Percentiles rank a stretch among this genome's conserved stretches.
These are phyloP conservation scores for Sporisorium graminicola DNA, from an alignment of 1,284 basidiomycete species.

Conservation along the genomic window DNA sequence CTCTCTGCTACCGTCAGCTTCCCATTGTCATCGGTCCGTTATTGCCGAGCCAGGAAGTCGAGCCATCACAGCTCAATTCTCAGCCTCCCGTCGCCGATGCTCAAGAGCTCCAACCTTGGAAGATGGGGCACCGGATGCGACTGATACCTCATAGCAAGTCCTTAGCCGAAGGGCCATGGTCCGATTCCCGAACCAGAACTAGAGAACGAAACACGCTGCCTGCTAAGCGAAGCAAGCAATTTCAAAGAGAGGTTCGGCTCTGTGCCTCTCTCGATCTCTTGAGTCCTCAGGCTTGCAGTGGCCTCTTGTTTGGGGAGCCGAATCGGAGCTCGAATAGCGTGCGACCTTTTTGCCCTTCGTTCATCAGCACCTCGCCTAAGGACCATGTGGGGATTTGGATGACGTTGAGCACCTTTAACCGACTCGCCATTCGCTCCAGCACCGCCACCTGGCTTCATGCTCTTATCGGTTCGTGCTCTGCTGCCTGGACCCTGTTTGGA, in stretches of 20 bases:
- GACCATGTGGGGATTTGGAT: not conserved
- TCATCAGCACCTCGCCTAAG: not conserved
- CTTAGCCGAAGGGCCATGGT: not conserved
- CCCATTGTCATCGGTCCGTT: no score
- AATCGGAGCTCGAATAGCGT: conserved; percentile 12
- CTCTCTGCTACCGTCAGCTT: no score
- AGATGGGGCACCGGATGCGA: not conserved
- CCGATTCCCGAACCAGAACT: not conserved
- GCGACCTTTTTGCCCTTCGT: not conserved
- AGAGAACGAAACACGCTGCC: no score
- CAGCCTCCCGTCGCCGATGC: no score
- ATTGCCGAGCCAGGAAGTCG: no score
- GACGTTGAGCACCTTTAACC: not conserved
- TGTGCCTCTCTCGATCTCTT: not conserved
- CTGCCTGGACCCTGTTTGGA: not conserved
- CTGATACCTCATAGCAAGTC: not conserved
- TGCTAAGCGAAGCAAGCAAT: not conserved
- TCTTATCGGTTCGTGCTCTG: not conserved
- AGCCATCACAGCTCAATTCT: not conserved
- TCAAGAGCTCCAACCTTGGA: no score
- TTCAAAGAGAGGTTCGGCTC: not conserved
- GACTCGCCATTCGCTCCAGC: not conserved
- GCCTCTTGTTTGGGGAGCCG: not conserved
- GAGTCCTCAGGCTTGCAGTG: no score
- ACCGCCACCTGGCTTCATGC: not conserved